Base-by-base conservation (phyloP, 768 basidiomycete species). In the Lactarius hengduanensis region DNA sequence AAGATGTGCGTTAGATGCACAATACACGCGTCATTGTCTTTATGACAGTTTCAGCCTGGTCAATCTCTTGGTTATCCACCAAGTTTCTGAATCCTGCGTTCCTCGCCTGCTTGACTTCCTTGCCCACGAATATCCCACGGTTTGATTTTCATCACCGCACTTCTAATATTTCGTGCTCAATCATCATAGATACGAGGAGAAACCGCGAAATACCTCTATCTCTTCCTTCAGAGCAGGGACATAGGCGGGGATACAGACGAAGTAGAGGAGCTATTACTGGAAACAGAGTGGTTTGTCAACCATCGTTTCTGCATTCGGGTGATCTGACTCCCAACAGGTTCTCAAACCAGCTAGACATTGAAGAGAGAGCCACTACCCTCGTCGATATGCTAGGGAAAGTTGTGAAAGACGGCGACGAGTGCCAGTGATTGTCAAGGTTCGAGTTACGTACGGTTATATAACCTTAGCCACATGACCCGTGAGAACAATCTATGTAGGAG, bases 151-250 rank as follows among this genome's bases (percentile, higher is more conserved):
- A 55, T 68, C 62, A 45, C 34, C 30, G 4, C 66, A 58, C 63
- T 69, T 68, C 63, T 58, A 64, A 61, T 60, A 59, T 62, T 54
- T 57, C 38, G 57, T 34, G 36, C 67, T 53, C 54, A 50, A 68
- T 61, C 71, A 47, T 63, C 43, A 61, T 64, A 96, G 94, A 80
- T 95, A 63, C 87, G 95, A 63, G 81, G 87, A 11, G 86, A 88
- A 66, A 87, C 91, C 1, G 91, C 93, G 3, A 95, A 96, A 75
- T 85, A 89, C 68, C 75, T 97, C 9, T 97, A 94, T 73, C 78
- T 92, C 32, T 81, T 85, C 18, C 75, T 96, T 41, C 91, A 94
- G 74, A 85, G 85, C 70, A 81, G 81, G 56, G 91, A 92, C 69
- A 72, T 90, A 10, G 86, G 81, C 0, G 76, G 80, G 63, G 89